Percentiles rank a stretch among this genome's conserved stretches.
These are phyloP conservation scores for Jaapia argillacea DNA, from an alignment of 768 basidiomycete genomes.

Conservation along the genomic window DNA sequence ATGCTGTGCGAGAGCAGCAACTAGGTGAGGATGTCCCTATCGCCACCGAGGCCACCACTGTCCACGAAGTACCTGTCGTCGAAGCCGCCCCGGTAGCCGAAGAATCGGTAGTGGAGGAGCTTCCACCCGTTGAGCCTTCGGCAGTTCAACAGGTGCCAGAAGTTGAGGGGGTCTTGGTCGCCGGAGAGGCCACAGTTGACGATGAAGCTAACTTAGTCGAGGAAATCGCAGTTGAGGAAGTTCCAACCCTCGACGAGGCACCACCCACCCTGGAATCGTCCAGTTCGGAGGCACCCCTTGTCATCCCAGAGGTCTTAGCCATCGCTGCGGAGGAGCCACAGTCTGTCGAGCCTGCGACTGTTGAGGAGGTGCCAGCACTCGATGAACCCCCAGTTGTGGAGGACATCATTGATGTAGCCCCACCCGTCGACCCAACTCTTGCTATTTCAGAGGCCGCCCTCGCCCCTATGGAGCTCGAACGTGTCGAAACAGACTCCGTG, in stretches of 20 bases:
- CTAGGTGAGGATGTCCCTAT: not conserved
- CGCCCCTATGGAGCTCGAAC: too few relatives aligned
- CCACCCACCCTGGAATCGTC: slow-evolving; percentile 1
- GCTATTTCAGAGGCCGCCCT: too few relatives aligned
- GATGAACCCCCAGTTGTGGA: too few relatives aligned
- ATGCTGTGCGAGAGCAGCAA: not conserved
- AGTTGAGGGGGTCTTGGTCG: not conserved
- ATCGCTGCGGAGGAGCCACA: slow-evolving; percentile 3
- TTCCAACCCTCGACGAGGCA: not conserved
- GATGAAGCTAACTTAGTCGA: not conserved
- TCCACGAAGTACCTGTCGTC: not conserved
- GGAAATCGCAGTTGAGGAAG: slow-evolving; percentile 1
- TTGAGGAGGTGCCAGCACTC: too few relatives aligned
- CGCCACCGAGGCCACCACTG: slow-evolving; percentile 1
- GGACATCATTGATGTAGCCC: too few relatives aligned
- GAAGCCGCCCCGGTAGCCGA: not conserved
- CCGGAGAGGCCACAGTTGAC: not conserved
- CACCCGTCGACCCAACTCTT: too few relatives aligned
- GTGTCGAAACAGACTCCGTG: not conserved
- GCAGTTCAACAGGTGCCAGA: not conserved
- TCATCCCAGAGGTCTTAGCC: slow-evolving; percentile 1
- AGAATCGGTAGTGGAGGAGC: slow-evolving; percentile 1
- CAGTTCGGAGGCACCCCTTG: too few relatives aligned
- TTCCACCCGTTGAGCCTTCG: slow-evolving; percentile 1
- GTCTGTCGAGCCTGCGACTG: slow-evolving; percentile 1